A percentile compares a stretch with the other conserved stretches of the same genome.
phyloP scores from a whole-genome alignment of 139 green algal species.

The Coelastrella sp. region DNA sequence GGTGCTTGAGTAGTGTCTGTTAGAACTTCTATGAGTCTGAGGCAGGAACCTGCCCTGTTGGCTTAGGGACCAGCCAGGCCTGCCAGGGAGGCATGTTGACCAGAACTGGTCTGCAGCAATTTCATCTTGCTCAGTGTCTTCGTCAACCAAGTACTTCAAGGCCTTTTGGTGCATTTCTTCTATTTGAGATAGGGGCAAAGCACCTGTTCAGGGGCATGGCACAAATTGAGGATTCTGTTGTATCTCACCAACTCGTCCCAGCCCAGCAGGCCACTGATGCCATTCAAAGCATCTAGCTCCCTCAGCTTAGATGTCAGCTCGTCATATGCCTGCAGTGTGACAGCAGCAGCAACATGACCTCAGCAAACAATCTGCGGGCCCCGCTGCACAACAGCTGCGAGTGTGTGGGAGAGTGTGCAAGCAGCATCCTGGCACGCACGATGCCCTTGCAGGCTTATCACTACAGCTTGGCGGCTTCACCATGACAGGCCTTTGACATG shows the following conservation, averaged over 20 bases:
- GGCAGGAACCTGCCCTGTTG: background rate
- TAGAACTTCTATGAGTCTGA: no score
- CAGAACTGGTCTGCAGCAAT: no score
- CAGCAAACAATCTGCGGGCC: background rate
- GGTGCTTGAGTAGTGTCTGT: no score
- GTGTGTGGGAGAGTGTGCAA: background rate
- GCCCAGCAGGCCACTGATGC: constrained; percentile 75
- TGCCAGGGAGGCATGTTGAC: no score
- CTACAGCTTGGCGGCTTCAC: no score
- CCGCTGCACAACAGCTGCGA: background rate
- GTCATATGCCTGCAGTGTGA: constrained; percentile 64
- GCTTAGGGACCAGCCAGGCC: background rate
- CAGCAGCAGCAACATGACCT: background rate
- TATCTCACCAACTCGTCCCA: constrained; percentile 80
- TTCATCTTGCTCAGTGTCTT: no score
- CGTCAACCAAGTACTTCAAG: background rate
- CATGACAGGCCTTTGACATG: no score
- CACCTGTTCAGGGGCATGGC: background rate
- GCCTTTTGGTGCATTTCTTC: background rate
- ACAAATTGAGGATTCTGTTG: background rate
- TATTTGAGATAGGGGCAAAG: background rate
- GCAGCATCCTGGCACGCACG: no score
- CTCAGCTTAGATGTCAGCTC: constrained; percentile 74
- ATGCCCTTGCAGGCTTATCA: no score
- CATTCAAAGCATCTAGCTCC: constrained; percentile 71